phyloP scores from a whole-genome alignment of 768 basidiomycete genomes.

The Zangia roseola region DNA sequence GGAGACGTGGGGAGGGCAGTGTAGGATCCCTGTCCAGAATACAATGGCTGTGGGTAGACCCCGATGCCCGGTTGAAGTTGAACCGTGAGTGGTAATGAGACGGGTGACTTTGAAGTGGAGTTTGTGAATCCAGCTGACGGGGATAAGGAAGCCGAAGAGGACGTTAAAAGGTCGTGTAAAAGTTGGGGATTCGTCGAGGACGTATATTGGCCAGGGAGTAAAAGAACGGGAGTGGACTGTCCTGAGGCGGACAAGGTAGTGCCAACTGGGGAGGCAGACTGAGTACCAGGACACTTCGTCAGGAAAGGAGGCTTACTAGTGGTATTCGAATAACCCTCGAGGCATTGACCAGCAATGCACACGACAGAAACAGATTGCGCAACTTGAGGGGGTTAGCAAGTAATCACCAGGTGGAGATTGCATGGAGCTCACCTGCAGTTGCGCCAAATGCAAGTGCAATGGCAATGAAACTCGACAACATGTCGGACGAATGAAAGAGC shows the following conservation, averaged over 20 bases:
- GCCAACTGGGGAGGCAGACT: slow-evolving; percentile 52
- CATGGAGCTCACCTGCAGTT: slow-evolving; percentile 36
- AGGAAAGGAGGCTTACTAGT: slow-evolving; percentile 48
- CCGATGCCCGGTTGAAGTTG: slow-evolving; percentile 65
- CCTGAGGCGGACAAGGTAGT: slow-evolving; percentile 59
- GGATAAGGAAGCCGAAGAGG: slow-evolving; percentile 56
- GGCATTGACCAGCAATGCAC: slow-evolving; percentile 88
- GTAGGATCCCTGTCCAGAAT: slow-evolving; percentile 65
- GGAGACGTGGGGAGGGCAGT: slow-evolving; percentile 53
- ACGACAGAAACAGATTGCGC: slow-evolving; percentile 65
- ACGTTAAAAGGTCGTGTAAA: slow-evolving; percentile 65
- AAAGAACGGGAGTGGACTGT: slow-evolving; percentile 50
- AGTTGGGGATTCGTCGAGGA: slow-evolving; percentile 69
- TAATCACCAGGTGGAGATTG: not conserved
- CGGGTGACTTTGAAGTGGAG: slow-evolving; percentile 41
- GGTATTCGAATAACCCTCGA: slow-evolving; percentile 74
- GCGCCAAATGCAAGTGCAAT: slow-evolving; percentile 37
- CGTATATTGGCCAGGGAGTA: slow-evolving; percentile 78
- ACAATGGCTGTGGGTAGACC: slow-evolving; percentile 60
- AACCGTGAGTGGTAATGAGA: slow-evolving; percentile 66
- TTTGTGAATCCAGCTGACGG: slow-evolving; percentile 65
- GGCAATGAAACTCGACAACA: slow-evolving; percentile 41
- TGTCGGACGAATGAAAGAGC: slow-evolving; percentile 30
- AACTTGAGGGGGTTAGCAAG: slow-evolving; percentile 31
- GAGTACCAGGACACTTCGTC: slow-evolving; percentile 6